phyloP scores from a whole-genome alignment of 2,329 filamentous ascomycete genomes.

The Colletotrichum destructivum region DNA sequence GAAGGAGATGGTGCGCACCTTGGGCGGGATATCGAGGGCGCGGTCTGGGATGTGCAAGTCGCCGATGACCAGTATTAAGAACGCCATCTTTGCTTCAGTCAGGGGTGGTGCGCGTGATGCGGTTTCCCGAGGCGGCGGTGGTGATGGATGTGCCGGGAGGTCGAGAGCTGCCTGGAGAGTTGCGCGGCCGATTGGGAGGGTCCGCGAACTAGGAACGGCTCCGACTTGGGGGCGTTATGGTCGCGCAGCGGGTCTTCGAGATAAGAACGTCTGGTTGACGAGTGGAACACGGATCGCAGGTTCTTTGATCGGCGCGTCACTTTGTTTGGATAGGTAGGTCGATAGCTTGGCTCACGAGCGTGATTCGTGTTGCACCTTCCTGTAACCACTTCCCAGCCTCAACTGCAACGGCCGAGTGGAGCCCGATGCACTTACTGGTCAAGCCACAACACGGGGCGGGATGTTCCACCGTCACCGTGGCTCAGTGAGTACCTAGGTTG shows the following conservation, averaged over 20 bases:
- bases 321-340: slow-evolving; percentile 14
- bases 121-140: neutral
- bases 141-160: slow-evolving; percentile 15
- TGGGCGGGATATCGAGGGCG: slow-evolving; percentile 90
- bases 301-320: neutral
- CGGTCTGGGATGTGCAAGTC: slow-evolving; percentile 95
- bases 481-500: neutral
- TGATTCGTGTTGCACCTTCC: neutral
- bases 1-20: slow-evolving; percentile 68
- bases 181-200: slow-evolving; percentile 27
- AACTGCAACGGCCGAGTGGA: slow-evolving; percentile 25
- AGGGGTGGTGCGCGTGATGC: neutral
- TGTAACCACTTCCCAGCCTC: slow-evolving; percentile 28
- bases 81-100: slow-evolving; percentile 76
- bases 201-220: slow-evolving; percentile 7
- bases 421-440: neutral
- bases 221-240: neutral
- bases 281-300: neutral
- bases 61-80: slow-evolving; percentile 91
- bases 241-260: neutral
- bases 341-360: slow-evolving; percentile 20
- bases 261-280: neutral
- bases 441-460: slow-evolving; percentile 23
- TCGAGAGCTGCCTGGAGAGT: slow-evolving; percentile 15
- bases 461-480: slow-evolving; percentile 12